phyloP scores from a whole-genome alignment of 1,139 yeast genomes.

The Zygoascus meyerae region DNA sequence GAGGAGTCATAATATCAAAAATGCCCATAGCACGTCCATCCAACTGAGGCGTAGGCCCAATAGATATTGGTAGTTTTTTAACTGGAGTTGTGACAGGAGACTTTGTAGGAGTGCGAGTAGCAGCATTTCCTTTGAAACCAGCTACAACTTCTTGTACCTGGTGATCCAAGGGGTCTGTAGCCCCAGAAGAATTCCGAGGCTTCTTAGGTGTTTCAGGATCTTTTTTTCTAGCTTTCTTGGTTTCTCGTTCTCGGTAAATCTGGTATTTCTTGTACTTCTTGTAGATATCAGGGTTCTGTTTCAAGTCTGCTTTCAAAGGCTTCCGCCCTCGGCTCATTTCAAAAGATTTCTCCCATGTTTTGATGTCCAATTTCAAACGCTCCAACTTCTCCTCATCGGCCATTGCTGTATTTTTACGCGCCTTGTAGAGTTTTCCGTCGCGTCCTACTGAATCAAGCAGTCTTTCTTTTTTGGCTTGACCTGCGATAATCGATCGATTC shows the following conservation, averaged over 20 bases:
- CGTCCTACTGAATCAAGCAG: not conserved
- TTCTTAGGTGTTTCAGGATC: not conserved
- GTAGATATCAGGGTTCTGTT: constrained; percentile 40
- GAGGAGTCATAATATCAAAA: constrained; percentile 50
- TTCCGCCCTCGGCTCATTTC: constrained; percentile 38
- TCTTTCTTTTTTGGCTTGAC: constrained; percentile 2
- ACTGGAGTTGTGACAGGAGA: constrained; percentile 15
- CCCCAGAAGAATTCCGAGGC: not conserved
- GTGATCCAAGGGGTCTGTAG: not conserved
- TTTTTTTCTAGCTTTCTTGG: not conserved
- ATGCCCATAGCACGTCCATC: constrained; percentile 63
- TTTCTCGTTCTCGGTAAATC: constrained; percentile 25
- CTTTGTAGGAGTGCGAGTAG: not conserved
- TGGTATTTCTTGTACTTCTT: constrained; percentile 43
- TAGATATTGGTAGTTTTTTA: constrained; percentile 29
- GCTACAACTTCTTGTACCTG: not conserved
- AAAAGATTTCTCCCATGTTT: constrained; percentile 59
- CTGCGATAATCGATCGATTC: too few relatives aligned
- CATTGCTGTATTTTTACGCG: not conserved
- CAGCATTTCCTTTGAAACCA: constrained; percentile 3
- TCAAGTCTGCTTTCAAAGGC: constrained; percentile 53
- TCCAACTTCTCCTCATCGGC: constrained; percentile 1
- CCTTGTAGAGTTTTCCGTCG: too few relatives aligned
- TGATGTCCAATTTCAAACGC: constrained; percentile 40
- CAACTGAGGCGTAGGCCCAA: constrained; percentile 76